Percentiles rank a stretch among this genome's conserved stretches.
Evolutionary conservation across 495 filamentous ascomycete genomes (phyloP).

Genomic region (Penicillium lagena): DNA sequence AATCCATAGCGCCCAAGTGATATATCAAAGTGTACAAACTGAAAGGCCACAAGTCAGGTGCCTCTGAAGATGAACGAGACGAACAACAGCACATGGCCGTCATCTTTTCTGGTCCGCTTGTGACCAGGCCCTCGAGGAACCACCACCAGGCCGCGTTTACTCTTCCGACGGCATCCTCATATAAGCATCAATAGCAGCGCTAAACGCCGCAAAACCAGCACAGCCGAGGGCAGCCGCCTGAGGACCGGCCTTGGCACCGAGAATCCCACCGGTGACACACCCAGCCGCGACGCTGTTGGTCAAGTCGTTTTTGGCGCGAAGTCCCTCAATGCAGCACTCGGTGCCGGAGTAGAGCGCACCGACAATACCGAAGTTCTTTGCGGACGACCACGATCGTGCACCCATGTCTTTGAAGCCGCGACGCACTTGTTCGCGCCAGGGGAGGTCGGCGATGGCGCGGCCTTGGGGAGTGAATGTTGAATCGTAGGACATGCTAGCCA

Average conservation of each 20-base stretch:
- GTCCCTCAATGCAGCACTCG: conserved; percentile 91
- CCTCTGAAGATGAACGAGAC: too few species aligned
- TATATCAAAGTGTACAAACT: too few species aligned
- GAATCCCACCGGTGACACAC: conserved; percentile 82
- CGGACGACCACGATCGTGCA: conserved; percentile 69
- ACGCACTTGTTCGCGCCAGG: conserved; percentile 72
- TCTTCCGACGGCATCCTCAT: conserved; percentile 57
- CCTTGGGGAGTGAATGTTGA: conserved; percentile 64
- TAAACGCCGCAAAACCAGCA: conserved; percentile 92
- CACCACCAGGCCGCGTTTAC: conserved; percentile 1
- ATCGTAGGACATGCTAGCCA: conserved; percentile 94
- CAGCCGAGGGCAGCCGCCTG: conserved; percentile 87
- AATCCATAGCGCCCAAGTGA: too few species aligned
- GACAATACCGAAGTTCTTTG: conserved; percentile 91
- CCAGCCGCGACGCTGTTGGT: conserved; percentile 82
- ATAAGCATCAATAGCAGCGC: conserved; percentile 88
- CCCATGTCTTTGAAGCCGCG: conserved; percentile 94
- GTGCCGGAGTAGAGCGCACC: conserved; percentile 87
- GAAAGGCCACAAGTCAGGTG: too few species aligned
- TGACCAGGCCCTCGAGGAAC: too few species aligned
- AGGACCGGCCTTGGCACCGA: conserved; percentile 80
- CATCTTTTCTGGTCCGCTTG: too few species aligned
- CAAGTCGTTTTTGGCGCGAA: conserved; percentile 88
- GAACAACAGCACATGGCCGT: too few species aligned
- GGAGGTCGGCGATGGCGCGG: conserved; percentile 60